Base-by-base conservation (phyloP, 139 green algal genomes). In the Zygnema circumcarinatum region DNA sequence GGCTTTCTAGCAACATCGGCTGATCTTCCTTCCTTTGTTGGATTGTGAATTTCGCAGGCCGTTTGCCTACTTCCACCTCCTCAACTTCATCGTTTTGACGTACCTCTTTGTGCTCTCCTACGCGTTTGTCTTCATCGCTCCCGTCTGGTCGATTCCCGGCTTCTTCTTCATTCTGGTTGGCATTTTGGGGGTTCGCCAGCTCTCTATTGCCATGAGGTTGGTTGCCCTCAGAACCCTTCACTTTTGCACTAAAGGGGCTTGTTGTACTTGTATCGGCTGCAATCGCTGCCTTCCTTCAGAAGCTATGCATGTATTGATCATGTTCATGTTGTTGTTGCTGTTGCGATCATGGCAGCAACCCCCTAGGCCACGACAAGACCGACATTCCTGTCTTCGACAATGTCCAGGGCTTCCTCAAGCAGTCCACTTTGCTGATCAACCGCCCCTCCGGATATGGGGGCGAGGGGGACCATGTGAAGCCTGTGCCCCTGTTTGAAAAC, bases 11-110 rank as follows among this genome's bases (percentile, higher is more conserved):
- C 7, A 62, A 62, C 7, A 62, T 25, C 7, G 16, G 16, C 7
- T 7, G 7, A 25, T 62, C 16, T 25, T 25, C 16, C 7, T 62
- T 62, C 7, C 47, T 62, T 62, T 62, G 47, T 62, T n/a, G n/a
- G n/a, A n/a, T 62, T 62, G 7, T 62, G 16, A 25, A 25, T 62
- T 62, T 62, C 7, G 69, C 75, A 83, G 32, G 39, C 75, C 75
- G 3, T 83, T 83, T 83, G 75, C 75, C 25, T 83, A 83, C 7
- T 83, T 52, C 75, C 75, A 83, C 32, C 75, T 83, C 25, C 32
- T 83, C 22, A 83, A 83, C 32, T 38, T 38, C 3, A 3, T 69
- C 21, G 3, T 83, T 25, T 29, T 83, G 22, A 2, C 38, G 2
- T 83, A 83, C 75, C 32, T 83, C 22, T 42, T 52, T 39, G 7